Evolutionary conservation across 768 basidiomycete genomes (phyloP).

Genomic region (Trichaptum fuscoviolaceum): DNA sequence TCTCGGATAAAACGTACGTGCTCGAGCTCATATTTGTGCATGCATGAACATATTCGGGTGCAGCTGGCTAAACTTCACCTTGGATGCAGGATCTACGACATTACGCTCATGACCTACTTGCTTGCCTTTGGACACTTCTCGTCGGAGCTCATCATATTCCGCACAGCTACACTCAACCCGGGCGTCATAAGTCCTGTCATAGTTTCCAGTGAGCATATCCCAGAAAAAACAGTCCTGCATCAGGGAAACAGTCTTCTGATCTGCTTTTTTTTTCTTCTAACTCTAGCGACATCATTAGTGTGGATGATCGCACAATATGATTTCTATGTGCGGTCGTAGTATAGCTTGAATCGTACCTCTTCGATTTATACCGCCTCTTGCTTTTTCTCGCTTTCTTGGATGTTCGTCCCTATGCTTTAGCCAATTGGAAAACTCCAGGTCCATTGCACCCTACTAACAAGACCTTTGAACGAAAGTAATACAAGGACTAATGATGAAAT

Average conservation of each 20-base stretch:
- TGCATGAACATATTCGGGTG: constrained; percentile 10
- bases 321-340: constrained; percentile 56
- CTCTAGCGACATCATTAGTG: constrained; percentile 56
- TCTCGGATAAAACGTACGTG: constrained; percentile 72
- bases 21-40: constrained; percentile 4
- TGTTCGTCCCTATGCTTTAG: background rate
- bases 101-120: constrained; percentile 82
- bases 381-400: background rate
- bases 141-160: constrained; percentile 80
- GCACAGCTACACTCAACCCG: constrained; percentile 56
- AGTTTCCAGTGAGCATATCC: constrained; percentile 67
- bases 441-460: background rate
- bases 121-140: constrained; percentile 88
- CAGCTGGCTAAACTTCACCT: background rate
- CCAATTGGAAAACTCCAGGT: background rate
- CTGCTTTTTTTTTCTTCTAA: constrained; percentile 10
- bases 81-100: constrained; percentile 77
- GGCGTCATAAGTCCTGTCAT: constrained; percentile 71
- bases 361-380: background rate
- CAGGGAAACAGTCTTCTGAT: constrained; percentile 7
- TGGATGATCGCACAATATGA: constrained; percentile 88
- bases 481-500: background rate
- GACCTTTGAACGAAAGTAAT: background rate
- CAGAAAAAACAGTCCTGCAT: background rate
- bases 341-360: constrained; percentile 3